Base-by-base conservation (phyloP, 306 rosid species). In the Prunus mongolica region DNA sequence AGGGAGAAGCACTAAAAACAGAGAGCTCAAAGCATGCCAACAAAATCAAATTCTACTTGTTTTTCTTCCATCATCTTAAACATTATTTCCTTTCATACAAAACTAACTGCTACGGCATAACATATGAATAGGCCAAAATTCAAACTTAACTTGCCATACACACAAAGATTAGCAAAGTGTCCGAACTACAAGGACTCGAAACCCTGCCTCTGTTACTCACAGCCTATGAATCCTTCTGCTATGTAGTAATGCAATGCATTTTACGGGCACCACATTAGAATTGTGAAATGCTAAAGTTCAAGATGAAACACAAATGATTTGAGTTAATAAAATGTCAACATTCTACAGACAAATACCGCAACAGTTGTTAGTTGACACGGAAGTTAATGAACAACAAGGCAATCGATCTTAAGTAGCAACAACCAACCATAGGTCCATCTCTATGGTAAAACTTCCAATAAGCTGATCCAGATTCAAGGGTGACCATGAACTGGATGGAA, bases 41-140 rank as follows among this genome's bases (percentile, higher is more conserved):
- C 68, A 77, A 67, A 44, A 67, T 25, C 58, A 56, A 56, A 67
- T 65, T 18, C 67, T 55, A 20, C 19, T 52, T 52, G 51, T 51
- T 14, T 14, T 51, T 14, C 6, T 51, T 15, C 18, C 38, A 16
- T 51, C 56, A 51, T 4, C 56, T 51, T 15, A 51, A 51, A 16
- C 56, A 51, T 13, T 15, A 15, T 51, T 15, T 51, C 56, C n/a
- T 51, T 51, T 13, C 6, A 15, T 51, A 51, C n/a, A 34, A 5
- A 34, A 34, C 41, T 3, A 51, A 51, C 15, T 16, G 15, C 56
- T 51, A 51, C 18, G 1, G 6, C 19, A 51, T 28, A 28, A 28
- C 30, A 28, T 51, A 15, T 5, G 41, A 34, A 34, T 34, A 34
- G 41, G 41, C 41, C 41, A 5, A 5, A 51, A 51, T 51, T 51